Evolutionary conservation across 257 asterid species (phyloP), one percentile per base, ranked within the genome.

Genomic region (Paraleonurus japonicus): DNA sequence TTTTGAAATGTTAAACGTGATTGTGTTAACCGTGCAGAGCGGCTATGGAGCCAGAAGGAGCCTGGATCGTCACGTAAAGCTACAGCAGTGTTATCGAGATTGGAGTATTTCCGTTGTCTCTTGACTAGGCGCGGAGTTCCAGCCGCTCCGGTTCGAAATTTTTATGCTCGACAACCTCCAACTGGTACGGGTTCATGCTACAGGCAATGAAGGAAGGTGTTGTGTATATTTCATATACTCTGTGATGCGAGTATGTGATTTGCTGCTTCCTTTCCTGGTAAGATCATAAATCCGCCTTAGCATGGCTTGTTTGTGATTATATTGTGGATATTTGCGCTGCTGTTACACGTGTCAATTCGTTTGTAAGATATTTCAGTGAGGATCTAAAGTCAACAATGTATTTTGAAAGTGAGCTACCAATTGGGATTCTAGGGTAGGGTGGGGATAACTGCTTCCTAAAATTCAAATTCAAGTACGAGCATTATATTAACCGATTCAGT

Each of bases 101-200:
- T 92, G 85, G 95, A 92, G 78, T 84, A 87, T 71, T 90, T 92
- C 43, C 90, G 97, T 5, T 88, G 98, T 74, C 95, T 87, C 66
- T 75, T 87, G 84, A 92, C 88, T 5, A 88, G 88, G 74, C 96
- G 97, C 4, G 95, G 98, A 20, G 89, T 92, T 70, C 92, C 75
- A 73, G 97, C 97, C 2, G 97, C 97, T 64, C 96, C 98, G 0
- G 96, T 85, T 20, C 77, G 53, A 59, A 89, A 84, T 45, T 30
- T 19, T 35, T 88, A 87, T 79, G 96, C 90, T 22, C 85, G 96
- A 61, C 63, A 77, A 3, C 76, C 96, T 69, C 98, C 96, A 73
- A 20, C 23, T 5, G 92, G 94, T 22, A 79, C 92, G 13, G 96
- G 98, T 17, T 89, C 98, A 30, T 92, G 98, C 81, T 89, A 92